phyloP scores from a whole-genome alignment of 768 basidiomycete species.

The Serendipita sp. region DNA sequence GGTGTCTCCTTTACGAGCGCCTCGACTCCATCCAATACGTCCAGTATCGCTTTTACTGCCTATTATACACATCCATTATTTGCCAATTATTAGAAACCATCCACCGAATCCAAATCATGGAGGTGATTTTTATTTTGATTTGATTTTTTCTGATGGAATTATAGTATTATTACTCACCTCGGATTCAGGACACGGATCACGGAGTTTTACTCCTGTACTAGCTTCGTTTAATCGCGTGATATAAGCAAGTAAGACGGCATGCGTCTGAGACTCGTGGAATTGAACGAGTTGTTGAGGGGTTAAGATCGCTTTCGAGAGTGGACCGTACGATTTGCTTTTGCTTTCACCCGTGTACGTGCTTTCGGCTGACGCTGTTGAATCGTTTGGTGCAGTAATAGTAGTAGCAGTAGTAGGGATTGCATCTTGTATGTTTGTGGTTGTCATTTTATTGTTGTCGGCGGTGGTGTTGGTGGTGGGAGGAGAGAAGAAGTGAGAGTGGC shows the following conservation, averaged over 20 bases:
- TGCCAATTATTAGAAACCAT: too few relatives aligned
- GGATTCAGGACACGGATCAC: slow-evolving; percentile 40
- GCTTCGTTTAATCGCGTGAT: slow-evolving; percentile 61
- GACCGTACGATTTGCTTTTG: not conserved
- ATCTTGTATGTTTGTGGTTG: too few relatives aligned
- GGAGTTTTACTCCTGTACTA: slow-evolving; percentile 61
- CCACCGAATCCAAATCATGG: too few relatives aligned
- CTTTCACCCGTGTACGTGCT: not conserved
- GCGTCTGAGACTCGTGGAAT: slow-evolving; percentile 65
- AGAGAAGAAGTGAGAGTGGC: too few relatives aligned
- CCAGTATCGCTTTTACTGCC: slow-evolving; percentile 48
- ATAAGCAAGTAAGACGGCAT: slow-evolving; percentile 49
- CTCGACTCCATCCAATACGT: slow-evolving; percentile 51
- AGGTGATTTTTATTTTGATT: too few relatives aligned
- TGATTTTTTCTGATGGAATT: not conserved
- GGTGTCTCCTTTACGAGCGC: slow-evolving; percentile 53
- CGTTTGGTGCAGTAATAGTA: too few relatives aligned
- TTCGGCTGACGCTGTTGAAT: not conserved
- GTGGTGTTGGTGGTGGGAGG: too few relatives aligned
- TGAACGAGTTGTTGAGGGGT: slow-evolving; percentile 58
- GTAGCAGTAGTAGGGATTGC: too few relatives aligned
- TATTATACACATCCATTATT: slow-evolving; percentile 16
- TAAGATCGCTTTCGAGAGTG: slow-evolving; percentile 58
- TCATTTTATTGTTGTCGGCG: too few relatives aligned
- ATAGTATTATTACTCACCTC: slow-evolving; percentile 31